phyloP scores from a whole-genome alignment of 306 rosid genomes.

The Abrus pulchellus region DNA sequence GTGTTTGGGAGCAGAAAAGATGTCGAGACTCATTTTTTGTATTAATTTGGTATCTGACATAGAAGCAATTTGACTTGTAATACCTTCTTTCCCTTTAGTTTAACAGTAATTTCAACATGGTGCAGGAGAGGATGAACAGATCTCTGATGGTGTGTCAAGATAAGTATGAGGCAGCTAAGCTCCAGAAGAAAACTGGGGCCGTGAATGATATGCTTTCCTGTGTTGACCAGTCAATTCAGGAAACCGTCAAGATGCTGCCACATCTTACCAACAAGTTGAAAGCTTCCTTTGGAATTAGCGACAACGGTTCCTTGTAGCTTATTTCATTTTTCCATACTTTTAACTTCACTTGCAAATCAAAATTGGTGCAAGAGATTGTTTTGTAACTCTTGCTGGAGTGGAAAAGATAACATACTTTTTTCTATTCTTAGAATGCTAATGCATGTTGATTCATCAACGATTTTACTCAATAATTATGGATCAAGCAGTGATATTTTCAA shows the following conservation, averaged over 20 bases:
- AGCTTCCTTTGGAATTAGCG: constrained; percentile 61
- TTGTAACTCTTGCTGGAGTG: constrained; percentile 18
- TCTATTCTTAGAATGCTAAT: not conserved
- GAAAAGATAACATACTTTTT: constrained; percentile 3
- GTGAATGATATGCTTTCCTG: constrained; percentile 75
- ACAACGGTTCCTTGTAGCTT: constrained; percentile 35
- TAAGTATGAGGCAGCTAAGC: constrained; percentile 82
- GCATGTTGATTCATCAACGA: constrained; percentile 32
- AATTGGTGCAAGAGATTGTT: constrained; percentile 30
- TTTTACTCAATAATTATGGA: not conserved
- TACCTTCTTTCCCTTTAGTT: constrained; percentile 18
- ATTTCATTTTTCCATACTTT: constrained; percentile 23
- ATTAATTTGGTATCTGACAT: not conserved
- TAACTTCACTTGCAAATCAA: constrained; percentile 13
- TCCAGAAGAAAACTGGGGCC: constrained; percentile 66
- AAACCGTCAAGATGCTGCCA: constrained; percentile 72
- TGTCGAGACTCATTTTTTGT: not conserved
- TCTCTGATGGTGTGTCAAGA: constrained; percentile 96
- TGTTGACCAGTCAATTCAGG: constrained; percentile 80
- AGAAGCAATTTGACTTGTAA: constrained; percentile 2
- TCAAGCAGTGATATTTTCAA: not conserved
- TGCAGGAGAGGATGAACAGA: constrained; percentile 89
- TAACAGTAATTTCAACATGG: constrained; percentile 35
- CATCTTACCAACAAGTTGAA: constrained; percentile 70
- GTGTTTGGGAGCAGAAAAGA: no score